Evolutionary conservation across 371 early-diverging fungal species (phyloP).

Genomic region (Mortierella sp.): DNA sequence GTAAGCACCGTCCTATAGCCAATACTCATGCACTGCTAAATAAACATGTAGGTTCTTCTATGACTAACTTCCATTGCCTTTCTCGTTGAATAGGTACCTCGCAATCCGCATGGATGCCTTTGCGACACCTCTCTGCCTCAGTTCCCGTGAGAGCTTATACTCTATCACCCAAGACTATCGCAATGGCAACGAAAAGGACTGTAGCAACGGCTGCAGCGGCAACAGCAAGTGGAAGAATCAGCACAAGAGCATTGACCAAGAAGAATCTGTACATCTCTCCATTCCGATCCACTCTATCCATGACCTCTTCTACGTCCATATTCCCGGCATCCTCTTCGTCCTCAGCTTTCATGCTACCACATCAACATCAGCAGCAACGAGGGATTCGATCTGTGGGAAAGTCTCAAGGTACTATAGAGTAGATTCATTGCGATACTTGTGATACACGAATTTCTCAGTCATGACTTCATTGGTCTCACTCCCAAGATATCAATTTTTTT

Average conservation of each 20-base stretch:
- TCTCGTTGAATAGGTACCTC: constrained; percentile 6
- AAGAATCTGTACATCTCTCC: constrained; percentile 1
- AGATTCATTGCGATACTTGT: neutral
- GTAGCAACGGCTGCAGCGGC: neutral
- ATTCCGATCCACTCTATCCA: constrained; percentile 8
- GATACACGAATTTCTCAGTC: no score
- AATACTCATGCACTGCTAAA: neutral
- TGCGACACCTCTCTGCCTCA: constrained; percentile 6
- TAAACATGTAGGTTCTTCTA: neutral
- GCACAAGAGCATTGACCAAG: neutral
- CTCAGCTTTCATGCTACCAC: neutral
- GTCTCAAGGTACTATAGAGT: constrained; percentile 33
- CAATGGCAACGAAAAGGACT: neutral
- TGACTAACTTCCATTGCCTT: neutral
- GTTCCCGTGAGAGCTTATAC: neutral
- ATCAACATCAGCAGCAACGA: constrained; percentile 24
- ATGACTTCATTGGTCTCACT: neutral
- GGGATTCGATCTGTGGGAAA: constrained; percentile 52
- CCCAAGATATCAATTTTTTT: neutral
- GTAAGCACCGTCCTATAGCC: no score
- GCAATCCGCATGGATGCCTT: constrained; percentile 10
- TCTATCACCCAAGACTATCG: neutral
- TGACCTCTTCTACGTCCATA: neutral
- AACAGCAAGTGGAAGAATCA: neutral
- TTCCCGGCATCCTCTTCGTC: neutral